phyloP scores from a whole-genome alignment of 2,329 filamentous ascomycete species.

The Chaetomium olivaceum region DNA sequence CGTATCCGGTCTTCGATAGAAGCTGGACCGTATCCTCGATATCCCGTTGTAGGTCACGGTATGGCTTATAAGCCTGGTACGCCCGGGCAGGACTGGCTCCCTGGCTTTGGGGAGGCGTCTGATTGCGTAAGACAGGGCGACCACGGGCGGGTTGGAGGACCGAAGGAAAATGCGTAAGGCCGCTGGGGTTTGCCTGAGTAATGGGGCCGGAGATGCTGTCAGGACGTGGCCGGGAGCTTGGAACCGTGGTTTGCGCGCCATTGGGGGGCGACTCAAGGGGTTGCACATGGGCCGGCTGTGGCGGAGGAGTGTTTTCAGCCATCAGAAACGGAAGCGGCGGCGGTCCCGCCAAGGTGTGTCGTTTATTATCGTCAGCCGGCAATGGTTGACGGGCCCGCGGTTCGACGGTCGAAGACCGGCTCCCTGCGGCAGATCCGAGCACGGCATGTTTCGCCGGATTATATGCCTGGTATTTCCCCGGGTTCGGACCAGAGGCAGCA shows the following conservation, averaged over 20 bases:
- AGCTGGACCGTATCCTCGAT: conserved; percentile 28
- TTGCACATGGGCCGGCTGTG: conserved; percentile 32
- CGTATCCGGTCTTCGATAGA: conserved; percentile 19
- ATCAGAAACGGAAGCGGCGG: conserved; percentile 25
- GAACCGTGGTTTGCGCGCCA: neutral
- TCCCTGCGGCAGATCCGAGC: conserved; percentile 11
- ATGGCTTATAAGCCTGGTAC: conserved; percentile 28
- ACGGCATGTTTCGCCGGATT: conserved; percentile 21
- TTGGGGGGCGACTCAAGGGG: conserved; percentile 12
- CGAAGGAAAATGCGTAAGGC: conserved; percentile 33
- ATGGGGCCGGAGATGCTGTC: conserved; percentile 13
- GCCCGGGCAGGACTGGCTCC: conserved; percentile 16
- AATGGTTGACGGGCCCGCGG: conserved; percentile 13
- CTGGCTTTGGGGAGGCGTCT: conserved; percentile 21
- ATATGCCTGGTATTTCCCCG: conserved; percentile 28
- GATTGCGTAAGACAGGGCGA: conserved; percentile 22
- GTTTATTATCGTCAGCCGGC: conserved; percentile 18
- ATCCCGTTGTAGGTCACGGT: conserved; percentile 22
- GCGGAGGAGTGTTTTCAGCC: conserved; percentile 30
- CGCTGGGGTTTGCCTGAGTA: neutral
- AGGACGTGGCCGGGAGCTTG: conserved; percentile 8
- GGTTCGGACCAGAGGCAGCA: neutral
- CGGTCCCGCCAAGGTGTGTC: conserved; percentile 30
- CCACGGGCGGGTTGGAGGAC: conserved; percentile 37
- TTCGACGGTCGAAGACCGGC: conserved; percentile 20